These are phyloP conservation scores for Pseudogymnoascus sp. DNA, from an alignment of 2,329 filamentous ascomycete species.

Conservation along the genomic window DNA sequence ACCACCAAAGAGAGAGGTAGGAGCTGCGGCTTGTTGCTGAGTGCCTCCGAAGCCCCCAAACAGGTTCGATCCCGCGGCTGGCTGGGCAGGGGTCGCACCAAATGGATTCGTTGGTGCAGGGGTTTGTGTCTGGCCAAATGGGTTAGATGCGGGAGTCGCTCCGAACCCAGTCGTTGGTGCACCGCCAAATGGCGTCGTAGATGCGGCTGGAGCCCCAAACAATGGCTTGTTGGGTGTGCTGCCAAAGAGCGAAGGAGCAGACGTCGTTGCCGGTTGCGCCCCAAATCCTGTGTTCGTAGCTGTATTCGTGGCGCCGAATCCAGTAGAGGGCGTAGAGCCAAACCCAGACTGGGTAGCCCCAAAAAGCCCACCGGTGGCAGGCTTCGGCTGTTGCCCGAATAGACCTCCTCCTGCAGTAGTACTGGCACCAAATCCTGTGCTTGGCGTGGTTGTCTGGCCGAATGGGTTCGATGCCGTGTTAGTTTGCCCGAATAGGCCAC, in stretches of 20 bases:
- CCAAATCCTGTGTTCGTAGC: slow-evolving; percentile 19
- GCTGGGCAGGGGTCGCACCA: slow-evolving; percentile 36
- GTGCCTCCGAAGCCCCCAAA: slow-evolving; percentile 37
- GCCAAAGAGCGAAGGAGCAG: slow-evolving; percentile 13
- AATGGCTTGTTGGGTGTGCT: slow-evolving; percentile 34
- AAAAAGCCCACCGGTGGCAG: slow-evolving; percentile 33
- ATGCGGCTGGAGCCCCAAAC: slow-evolving; percentile 21
- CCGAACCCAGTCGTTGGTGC: slow-evolving; percentile 12
- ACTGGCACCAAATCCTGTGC: slow-evolving; percentile 42
- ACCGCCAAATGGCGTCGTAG: slow-evolving; percentile 25
- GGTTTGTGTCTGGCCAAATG: slow-evolving; percentile 32
- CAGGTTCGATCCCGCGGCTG: slow-evolving; percentile 27
- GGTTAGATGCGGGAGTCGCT: slow-evolving; percentile 19
- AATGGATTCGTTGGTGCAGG: slow-evolving; percentile 24
- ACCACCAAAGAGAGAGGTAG: slow-evolving; percentile 31
- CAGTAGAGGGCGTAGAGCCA: slow-evolving; percentile 27
- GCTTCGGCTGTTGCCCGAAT: slow-evolving; percentile 33
- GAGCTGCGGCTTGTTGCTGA: slow-evolving; percentile 33
- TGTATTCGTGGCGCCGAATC: slow-evolving; percentile 25
- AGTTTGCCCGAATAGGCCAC: slow-evolving; percentile 34
- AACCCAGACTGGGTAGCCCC: slow-evolving; percentile 33
- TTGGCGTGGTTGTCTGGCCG: slow-evolving; percentile 36
- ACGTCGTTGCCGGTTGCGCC: slow-evolving; percentile 21
- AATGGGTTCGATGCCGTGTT: slow-evolving; percentile 34
- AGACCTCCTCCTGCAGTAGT: slow-evolving; percentile 29